These are phyloP conservation scores for Stagonosporopsis chrysanthemi DNA, from an alignment of 2,329 filamentous ascomycete genomes.

Conservation along the genomic window DNA sequence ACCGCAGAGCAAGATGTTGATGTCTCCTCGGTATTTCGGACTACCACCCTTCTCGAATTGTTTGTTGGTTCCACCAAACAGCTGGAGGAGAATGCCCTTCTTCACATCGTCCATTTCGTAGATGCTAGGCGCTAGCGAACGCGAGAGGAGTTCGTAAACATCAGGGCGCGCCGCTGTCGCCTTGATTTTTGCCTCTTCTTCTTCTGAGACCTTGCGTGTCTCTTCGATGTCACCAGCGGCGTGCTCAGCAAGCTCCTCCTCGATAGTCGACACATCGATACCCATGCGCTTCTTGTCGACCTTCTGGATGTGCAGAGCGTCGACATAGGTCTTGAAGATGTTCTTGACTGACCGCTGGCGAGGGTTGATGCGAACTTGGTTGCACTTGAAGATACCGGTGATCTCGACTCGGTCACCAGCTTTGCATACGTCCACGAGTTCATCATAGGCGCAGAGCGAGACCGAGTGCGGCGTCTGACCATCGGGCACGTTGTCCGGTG, in stretches of 20 bases:
- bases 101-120: slow-evolving; percentile 99
- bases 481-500: slow-evolving; percentile 90
- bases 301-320: slow-evolving; percentile 95
- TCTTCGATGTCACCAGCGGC: slow-evolving; percentile 78
- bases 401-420: slow-evolving; percentile 95
- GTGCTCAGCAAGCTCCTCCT: slow-evolving; percentile 79
- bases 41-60: slow-evolving; percentile 95
- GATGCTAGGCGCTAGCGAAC: slow-evolving; percentile 91
- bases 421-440: slow-evolving; percentile 96
- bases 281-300: slow-evolving; percentile 95
- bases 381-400: slow-evolving; percentile 96
- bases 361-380: slow-evolving; percentile 91
- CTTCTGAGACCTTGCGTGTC: slow-evolving; percentile 79
- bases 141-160: slow-evolving; percentile 89
- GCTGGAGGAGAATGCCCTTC: slow-evolving; percentile 94
- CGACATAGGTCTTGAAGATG: slow-evolving; percentile 97
- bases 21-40: slow-evolving; percentile 94
- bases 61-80: slow-evolving; percentile 98
- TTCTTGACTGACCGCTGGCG: slow-evolving; percentile 91
- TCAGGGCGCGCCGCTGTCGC: slow-evolving; percentile 80
- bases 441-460: slow-evolving; percentile 94
- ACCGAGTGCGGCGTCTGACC: slow-evolving; percentile 98
- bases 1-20: slow-evolving; percentile 95
- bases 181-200: slow-evolving; percentile 89
- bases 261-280: slow-evolving; percentile 86